A percentile compares a stretch with the other conserved stretches of the same genome.
Conservation (phyloP, 2,329 filamentous ascomycete species). For the Ceratocystis destructans region DNA sequence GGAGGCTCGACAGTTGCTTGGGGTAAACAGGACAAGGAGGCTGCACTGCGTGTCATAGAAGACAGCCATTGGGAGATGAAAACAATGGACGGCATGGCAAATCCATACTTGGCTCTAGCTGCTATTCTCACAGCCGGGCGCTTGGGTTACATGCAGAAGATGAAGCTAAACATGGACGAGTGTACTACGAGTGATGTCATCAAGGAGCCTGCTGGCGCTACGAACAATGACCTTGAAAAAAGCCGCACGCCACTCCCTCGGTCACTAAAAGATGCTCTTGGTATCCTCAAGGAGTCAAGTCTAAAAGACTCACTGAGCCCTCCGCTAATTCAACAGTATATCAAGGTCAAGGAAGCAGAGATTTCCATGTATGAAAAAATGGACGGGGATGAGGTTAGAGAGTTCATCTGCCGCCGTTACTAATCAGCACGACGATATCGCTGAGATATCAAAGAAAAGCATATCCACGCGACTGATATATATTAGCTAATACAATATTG, state of each 20-base stretch:
- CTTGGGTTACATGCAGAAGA: constrained; percentile 4
- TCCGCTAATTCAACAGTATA: constrained; percentile 42
- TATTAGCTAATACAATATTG: not conserved
- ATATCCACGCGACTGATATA: not conserved
- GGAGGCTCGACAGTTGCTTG: constrained; percentile 68
- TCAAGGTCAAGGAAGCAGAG: constrained; percentile 46
- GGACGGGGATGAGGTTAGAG: constrained; percentile 32
- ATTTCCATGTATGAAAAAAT: constrained; percentile 37
- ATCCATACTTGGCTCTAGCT: constrained; percentile 51
- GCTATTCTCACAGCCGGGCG: constrained; percentile 26
- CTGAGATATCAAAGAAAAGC: not conserved
- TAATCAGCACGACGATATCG: constrained; percentile 25
- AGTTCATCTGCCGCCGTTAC: constrained; percentile 55
- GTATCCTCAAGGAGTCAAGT: constrained; percentile 35
- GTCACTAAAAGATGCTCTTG: constrained; percentile 41
- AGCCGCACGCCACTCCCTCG: constrained; percentile 32
- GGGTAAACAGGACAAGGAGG: constrained; percentile 71
- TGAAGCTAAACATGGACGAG: constrained; percentile 36
- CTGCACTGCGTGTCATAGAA: constrained; percentile 54
- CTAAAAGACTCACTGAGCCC: constrained; percentile 35
- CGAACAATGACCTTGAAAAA: not conserved
- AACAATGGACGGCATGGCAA: constrained; percentile 64
- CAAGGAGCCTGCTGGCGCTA: constrained; percentile 30
- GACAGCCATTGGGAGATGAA: constrained; percentile 65
- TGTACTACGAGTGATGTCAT: constrained; percentile 39